Percentiles rank a stretch among this genome's conserved stretches.
Conservation (phyloP, 345 rosid species). For the Dimocarpus longan region DNA sequence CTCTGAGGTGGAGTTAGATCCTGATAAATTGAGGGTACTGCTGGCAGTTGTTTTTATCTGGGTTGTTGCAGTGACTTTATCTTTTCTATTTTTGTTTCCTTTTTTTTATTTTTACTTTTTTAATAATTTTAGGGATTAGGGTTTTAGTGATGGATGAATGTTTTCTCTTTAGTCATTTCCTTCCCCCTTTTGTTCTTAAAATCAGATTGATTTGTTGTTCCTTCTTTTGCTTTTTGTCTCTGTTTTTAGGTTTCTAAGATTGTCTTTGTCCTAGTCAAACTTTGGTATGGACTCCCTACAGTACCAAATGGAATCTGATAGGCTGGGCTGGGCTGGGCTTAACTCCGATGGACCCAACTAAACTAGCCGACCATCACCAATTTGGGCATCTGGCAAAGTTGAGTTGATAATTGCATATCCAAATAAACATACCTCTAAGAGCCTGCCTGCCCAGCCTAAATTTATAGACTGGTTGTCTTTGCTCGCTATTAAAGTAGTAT, state of each 20-base stretch:
- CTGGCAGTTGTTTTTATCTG: constrained; percentile 12
- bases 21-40: constrained; percentile 15
- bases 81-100: neutral
- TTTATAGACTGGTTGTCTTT: too few species aligned
- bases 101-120: too few species aligned
- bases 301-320: constrained; percentile 6
- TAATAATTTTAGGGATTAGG: constrained; percentile 6
- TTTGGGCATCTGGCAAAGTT: too few species aligned
- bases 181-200: constrained; percentile 24
- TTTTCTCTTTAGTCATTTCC: constrained; percentile 23
- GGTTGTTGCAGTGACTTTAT: constrained; percentile 14
- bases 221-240: constrained; percentile 28
- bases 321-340: constrained; percentile 9
- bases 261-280: constrained; percentile 6
- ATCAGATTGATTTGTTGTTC: constrained; percentile 24
- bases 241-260: constrained; percentile 7
- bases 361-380: too few species aligned
- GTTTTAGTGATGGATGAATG: constrained; percentile 21
- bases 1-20: constrained; percentile 11
- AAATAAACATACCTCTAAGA: too few species aligned
- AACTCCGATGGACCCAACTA: neutral
- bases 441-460: too few species aligned
- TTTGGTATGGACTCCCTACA: neutral
- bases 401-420: too few species aligned
- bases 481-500: too few species aligned